Base-by-base conservation (phyloP, 495 filamentous ascomycete species). In the Annulohypoxylon bovei region DNA sequence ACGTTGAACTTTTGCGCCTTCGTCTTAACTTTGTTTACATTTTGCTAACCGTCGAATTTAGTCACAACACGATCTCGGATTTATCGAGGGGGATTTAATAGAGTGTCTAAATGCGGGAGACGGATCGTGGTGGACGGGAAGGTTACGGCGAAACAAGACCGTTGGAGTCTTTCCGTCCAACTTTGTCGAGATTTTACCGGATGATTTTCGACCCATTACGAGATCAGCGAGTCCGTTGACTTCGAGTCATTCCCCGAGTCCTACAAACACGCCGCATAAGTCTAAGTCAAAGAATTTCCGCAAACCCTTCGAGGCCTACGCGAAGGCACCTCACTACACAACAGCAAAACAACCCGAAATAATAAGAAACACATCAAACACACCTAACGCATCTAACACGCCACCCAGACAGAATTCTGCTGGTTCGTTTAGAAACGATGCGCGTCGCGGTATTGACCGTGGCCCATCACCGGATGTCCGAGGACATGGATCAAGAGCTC, bases 51-150 rank as follows among this genome's bases (percentile, higher is more conserved):
- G 46, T 42, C 53, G 23, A 32, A 32, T 52, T 53, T 62, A 92
- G 88, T 94, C 92, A 2, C 97, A 95, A 80, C 88, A 90, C 71
- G 95, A 99, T 76, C 84, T 99, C 58, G 95, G 95, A 18, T 98
- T 99, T 78, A 90, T 98, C 67, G 96, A 99, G 78, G 95, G 96
- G 46, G 95, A 99, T 80, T 81, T 98, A 65, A 99, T 99, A 76
- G 95, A 99, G 87, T 97, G 94, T 76, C 84, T 99, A 18, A 99
- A 98, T 78, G 95, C 95, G 2, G 95, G 95, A 56, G 95, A 99
- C 81, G 96, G 96, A 27, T 92, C 91, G 57, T 99, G 95, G 96
- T 99, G 95, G 95, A 97, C 92, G 81, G 95, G 95, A 25, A 88
- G 95, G 50, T 77, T 98, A 75, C 89, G 88, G 68, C 87, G 96